phyloP scores from a whole-genome alignment of 2,329 filamentous ascomycete species.

The Trichoderma sp. region DNA sequence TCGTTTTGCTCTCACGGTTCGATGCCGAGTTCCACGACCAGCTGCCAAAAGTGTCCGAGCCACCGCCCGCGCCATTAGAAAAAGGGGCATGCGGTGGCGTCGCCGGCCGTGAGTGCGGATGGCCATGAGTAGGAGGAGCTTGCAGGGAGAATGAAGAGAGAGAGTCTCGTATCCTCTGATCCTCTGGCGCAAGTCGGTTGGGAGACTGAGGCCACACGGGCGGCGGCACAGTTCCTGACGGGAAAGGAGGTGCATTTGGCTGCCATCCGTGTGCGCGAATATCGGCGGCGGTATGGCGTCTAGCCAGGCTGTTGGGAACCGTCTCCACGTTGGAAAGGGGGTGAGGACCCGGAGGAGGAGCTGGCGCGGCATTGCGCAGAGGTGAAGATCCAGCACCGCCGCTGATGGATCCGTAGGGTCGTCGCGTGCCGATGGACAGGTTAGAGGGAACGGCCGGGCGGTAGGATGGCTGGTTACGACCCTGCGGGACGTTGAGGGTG shows the following conservation, averaged over 20 bases:
- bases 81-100: constrained; percentile 49
- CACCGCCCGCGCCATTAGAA: constrained; percentile 38
- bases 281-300: constrained; percentile 91
- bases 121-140: constrained; percentile 37
- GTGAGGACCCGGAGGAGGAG: constrained; percentile 64
- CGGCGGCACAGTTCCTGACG: constrained; percentile 56
- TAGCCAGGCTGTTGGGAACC: constrained; percentile 66
- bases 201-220: constrained; percentile 56
- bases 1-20: constrained; percentile 49
- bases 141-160: constrained; percentile 54
- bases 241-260: constrained; percentile 57
- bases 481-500: constrained; percentile 58
- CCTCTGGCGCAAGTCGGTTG: constrained; percentile 47
- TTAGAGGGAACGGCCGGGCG: constrained; percentile 79
- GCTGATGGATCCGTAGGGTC: constrained; percentile 85
- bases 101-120: constrained; percentile 50
- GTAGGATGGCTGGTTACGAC: constrained; percentile 63
- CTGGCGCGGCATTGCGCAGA: constrained; percentile 62
- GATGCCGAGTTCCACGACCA: constrained; percentile 56
- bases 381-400: constrained; percentile 71
- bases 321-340: constrained; percentile 61
- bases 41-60: constrained; percentile 47
- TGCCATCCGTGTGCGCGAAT: constrained; percentile 87
- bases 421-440: constrained; percentile 69
- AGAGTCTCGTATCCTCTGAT: constrained; percentile 56